Percentiles rank a stretch among this genome's conserved stretches.
Conservation (phyloP, 129 eudicot genomes). For the Lactuca saligna region DNA sequence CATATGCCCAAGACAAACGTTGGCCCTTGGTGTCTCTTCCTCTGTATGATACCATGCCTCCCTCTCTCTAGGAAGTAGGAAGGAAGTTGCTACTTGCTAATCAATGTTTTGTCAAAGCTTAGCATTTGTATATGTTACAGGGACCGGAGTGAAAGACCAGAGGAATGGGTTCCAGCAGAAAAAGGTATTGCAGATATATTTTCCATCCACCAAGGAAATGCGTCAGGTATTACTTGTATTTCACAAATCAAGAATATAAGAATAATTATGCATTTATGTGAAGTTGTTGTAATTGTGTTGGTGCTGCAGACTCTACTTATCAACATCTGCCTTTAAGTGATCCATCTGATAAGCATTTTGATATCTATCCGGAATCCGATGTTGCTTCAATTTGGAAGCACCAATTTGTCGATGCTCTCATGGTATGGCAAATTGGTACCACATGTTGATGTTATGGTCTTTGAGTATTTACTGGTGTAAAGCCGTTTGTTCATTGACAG, state of each 20-base stretch:
- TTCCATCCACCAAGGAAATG: slow-evolving; percentile 61
- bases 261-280: slow-evolving; percentile 7
- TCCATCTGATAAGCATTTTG: slow-evolving; percentile 38
- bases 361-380: slow-evolving; percentile 23
- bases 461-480: too few species aligned
- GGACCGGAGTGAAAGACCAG: slow-evolving; percentile 71
- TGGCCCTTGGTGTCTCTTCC: slow-evolving; percentile 91
- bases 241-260: neutral
- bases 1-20: slow-evolving; percentile 93
- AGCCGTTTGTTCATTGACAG: slow-evolving; percentile 27
- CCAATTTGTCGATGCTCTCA: slow-evolving; percentile 66
- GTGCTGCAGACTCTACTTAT: slow-evolving; percentile 49
- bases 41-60: slow-evolving; percentile 48
- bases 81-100: neutral
- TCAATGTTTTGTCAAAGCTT: neutral
- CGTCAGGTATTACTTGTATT: slow-evolving; percentile 34
- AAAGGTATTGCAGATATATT: slow-evolving; percentile 58
- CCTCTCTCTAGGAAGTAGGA: slow-evolving; percentile 1
- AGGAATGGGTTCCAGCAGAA: slow-evolving; percentile 88
- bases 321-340: slow-evolving; percentile 54
- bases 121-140: slow-evolving; percentile 28
- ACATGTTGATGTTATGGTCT: neutral
- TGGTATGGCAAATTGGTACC: slow-evolving; percentile 41
- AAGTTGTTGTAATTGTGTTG: neutral
- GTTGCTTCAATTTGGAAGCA: slow-evolving; percentile 64